Conservation (phyloP, 2,329 filamentous ascomycete species). For the Incumbomyces lentus region DNA sequence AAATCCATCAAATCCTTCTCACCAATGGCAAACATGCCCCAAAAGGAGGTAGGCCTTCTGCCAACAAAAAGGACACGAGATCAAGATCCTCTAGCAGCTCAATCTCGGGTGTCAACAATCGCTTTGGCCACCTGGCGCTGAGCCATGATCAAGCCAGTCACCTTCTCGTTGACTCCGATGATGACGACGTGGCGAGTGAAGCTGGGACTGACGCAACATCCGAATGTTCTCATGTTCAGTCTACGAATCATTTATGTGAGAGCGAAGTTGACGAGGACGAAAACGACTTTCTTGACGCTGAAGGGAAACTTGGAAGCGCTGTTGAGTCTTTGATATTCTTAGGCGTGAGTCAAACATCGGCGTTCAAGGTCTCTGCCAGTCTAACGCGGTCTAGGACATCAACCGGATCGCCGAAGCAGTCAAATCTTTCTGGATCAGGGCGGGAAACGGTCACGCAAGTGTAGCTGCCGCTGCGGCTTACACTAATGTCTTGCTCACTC, state of each 20-base stretch:
- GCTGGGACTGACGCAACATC: constrained; percentile 1
- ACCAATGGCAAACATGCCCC: not conserved
- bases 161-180: constrained; percentile 3
- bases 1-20: constrained; percentile 4
- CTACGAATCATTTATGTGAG: constrained; percentile 10
- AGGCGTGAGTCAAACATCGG: not conserved
- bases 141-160: not conserved
- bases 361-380: not conserved
- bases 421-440: constrained; percentile 18
- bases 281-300: constrained; percentile 4
- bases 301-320: constrained; percentile 13
- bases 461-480: constrained; percentile 17
- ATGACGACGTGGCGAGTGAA: constrained; percentile 19
- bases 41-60: not conserved
- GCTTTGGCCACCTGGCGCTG: not conserved
- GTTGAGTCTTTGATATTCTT: not conserved
- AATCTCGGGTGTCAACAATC: not conserved
- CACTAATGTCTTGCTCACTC: constrained; percentile 7
- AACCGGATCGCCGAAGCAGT: constrained; percentile 8
- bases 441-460: constrained; percentile 14
- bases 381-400: constrained; percentile 10
- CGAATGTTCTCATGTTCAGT: constrained; percentile 2
- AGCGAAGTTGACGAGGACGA: not conserved
- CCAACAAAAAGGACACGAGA: not conserved
- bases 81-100: not conserved